Conservation (phyloP, 192 early-diverging fungal species). For the Entophlyctis luteolus region DNA sequence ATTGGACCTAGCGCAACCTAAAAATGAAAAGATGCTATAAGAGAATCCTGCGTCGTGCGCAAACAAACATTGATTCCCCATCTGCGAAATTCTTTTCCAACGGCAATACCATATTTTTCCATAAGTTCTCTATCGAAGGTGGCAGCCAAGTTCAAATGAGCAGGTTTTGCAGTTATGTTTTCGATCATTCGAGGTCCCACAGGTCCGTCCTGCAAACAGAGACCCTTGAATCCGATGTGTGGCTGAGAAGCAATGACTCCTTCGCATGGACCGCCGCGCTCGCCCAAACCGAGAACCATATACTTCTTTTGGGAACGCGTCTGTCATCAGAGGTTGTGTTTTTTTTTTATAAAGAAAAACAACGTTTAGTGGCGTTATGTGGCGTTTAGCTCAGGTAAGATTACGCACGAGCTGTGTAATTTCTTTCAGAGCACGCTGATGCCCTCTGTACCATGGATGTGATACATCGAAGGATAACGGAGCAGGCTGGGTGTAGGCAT, state of each 20-base stretch:
- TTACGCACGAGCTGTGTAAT: no score
- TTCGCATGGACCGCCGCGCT: conserved; percentile 31
- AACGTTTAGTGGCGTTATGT: no score
- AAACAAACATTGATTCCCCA: background rate
- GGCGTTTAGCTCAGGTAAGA: no score
- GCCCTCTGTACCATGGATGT: no score
- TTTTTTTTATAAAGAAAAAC: no score
- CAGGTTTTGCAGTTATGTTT: conserved; percentile 42
- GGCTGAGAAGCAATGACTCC: conserved; percentile 44
- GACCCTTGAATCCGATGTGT: conserved; percentile 42
- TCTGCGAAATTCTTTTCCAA: conserved; percentile 47
- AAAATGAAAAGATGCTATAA: background rate
- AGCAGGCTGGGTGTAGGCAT: no score
- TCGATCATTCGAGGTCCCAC: conserved; percentile 29
- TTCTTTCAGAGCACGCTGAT: no score
- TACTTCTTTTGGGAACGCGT: background rate
- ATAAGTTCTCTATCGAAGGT: conserved; percentile 51
- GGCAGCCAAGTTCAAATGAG: conserved; percentile 51
- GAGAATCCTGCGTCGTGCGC: background rate
- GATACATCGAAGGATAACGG: no score
- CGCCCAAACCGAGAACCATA: background rate
- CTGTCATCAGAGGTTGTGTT: background rate
- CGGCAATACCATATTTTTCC: conserved; percentile 34
- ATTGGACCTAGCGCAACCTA: conserved; percentile 30
- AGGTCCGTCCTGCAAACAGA: conserved; percentile 55